These are phyloP conservation scores for Phellopilus nigrolimitatus DNA, from an alignment of 1,284 basidiomycete species.

Conservation along the genomic window DNA sequence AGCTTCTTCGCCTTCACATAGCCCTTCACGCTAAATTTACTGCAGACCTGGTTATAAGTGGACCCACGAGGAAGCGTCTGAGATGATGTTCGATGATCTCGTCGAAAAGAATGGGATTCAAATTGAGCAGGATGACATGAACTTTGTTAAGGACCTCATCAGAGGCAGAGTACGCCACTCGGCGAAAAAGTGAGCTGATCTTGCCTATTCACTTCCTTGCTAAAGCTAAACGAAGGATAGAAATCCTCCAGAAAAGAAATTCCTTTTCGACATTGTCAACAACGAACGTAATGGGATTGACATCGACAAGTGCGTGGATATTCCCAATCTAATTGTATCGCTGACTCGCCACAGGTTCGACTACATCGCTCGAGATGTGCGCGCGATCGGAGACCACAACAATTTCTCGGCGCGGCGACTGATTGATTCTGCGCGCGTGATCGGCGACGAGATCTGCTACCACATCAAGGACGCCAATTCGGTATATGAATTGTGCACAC, in stretches of 20 bases:
- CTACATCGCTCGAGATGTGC: conserved; percentile 70
- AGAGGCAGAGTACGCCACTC: conserved; percentile 47
- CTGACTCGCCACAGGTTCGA: conserved; percentile 50
- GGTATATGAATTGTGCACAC: conserved; percentile 66
- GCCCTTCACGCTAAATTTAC: conserved; percentile 19
- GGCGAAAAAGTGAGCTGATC: conserved; percentile 33
- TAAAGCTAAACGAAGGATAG: conserved; percentile 8
- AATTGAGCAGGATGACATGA: conserved; percentile 40
- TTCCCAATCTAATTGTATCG: neutral
- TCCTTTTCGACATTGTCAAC: conserved; percentile 68
- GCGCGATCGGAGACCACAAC: conserved; percentile 60
- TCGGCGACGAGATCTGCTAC: conserved; percentile 70
- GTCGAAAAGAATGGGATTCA: conserved; percentile 46
- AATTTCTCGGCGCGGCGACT: conserved; percentile 57
- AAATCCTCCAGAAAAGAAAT: conserved; percentile 36
- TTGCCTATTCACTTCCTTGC: neutral
- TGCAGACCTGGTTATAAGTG: conserved; percentile 42
- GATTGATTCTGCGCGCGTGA: conserved; percentile 66
- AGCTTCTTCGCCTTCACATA: conserved; percentile 9
- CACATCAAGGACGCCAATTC: conserved; percentile 74
- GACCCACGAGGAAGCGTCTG: conserved; percentile 67
- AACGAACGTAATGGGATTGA: conserved; percentile 76
- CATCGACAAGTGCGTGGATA: conserved; percentile 63
- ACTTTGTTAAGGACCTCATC: conserved; percentile 68
- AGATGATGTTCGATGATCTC: conserved; percentile 68